Evolutionary conservation across 2,329 filamentous ascomycete genomes (phyloP), one percentile per base, ranked within the genome.

Genomic region (Aureobasidium pullulans): DNA sequence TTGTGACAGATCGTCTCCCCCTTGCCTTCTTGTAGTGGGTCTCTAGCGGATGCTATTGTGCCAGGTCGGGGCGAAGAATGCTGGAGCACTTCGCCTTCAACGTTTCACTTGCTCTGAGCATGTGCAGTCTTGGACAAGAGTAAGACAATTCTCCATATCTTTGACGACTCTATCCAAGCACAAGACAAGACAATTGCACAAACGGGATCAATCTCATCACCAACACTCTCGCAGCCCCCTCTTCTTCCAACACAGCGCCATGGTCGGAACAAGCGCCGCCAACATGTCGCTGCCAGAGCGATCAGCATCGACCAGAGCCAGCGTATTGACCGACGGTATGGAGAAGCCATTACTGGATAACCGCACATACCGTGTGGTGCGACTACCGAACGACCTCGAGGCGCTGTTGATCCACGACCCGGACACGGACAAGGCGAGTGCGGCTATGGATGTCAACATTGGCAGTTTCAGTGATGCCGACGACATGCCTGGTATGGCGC

Each of bases 341-440:
- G 89, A 96, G 77, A 91, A 89, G 69, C 90, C 91, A 6, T 85
- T 86, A 64, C 81, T 95, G 58, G 93, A 97, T 73, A 86, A 96
- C 72, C 84, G 93, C 57, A 82, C 84, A 34, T 99, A 99, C 72
- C 83, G 93, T 60, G 90, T 99, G 63, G 86, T 97, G 66, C 84
- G 85, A 57, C 80, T 99, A 57, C 78, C 84, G 48, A 99, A 99
- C 73, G 81, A 92, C 72, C 83, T 99, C 15, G 93, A 99, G 78
- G 93, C 86, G 7, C 80, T 99, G 16, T 77, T 99, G 52, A 94
- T 97, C 59, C 93, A 97, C 71, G 94, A 99, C 75, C 84, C 89
- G 1, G 87, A 95, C 63, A 96, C 94, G 7, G 94, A 99, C 79
- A 97, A 97, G 81, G 92, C 94, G 64, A 96, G 91, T 68, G 94